These are phyloP conservation scores for Dipteronia sinensis DNA, from an alignment of 345 rosid species.

Conservation along the genomic window DNA sequence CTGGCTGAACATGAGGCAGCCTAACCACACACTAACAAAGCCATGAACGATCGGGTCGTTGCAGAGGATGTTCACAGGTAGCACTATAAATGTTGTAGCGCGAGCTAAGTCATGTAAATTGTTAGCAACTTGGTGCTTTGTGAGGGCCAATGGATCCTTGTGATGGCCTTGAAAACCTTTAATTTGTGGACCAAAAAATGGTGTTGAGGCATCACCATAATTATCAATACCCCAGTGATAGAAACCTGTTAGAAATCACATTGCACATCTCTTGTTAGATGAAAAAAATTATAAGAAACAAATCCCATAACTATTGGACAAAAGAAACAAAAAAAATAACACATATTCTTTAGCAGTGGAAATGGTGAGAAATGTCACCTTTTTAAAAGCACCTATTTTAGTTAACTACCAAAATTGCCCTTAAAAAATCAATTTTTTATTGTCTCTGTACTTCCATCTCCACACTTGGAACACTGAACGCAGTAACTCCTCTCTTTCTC, in stretches of 20 bases:
- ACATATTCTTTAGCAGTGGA: no score
- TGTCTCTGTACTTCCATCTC: no score
- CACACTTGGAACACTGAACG: no score
- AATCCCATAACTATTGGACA: no score
- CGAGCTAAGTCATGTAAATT: constrained; percentile 75
- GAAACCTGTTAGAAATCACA: constrained; percentile 29
- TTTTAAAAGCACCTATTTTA: no score
- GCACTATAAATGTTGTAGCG: constrained; percentile 50
- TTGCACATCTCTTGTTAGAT: no score
- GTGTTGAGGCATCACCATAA: constrained; percentile 76
- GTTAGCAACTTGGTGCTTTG: constrained; percentile 77
- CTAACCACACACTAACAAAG: constrained; percentile 53
- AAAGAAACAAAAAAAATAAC: no score
- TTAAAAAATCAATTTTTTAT: no score
- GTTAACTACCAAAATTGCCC: no score
- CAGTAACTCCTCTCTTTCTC: no score
- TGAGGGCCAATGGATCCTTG: constrained; percentile 84
- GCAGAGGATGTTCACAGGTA: constrained; percentile 58
- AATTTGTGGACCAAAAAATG: constrained; percentile 69
- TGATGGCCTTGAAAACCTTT: constrained; percentile 95
- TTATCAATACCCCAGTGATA: constrained; percentile 95
- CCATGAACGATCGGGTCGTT: constrained; percentile 51
- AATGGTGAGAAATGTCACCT: no score
- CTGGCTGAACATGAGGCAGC: constrained; percentile 89
- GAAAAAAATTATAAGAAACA: no score